Evolutionary conservation across 768 basidiomycete species (phyloP).

Genomic region (Russula brevipes): DNA sequence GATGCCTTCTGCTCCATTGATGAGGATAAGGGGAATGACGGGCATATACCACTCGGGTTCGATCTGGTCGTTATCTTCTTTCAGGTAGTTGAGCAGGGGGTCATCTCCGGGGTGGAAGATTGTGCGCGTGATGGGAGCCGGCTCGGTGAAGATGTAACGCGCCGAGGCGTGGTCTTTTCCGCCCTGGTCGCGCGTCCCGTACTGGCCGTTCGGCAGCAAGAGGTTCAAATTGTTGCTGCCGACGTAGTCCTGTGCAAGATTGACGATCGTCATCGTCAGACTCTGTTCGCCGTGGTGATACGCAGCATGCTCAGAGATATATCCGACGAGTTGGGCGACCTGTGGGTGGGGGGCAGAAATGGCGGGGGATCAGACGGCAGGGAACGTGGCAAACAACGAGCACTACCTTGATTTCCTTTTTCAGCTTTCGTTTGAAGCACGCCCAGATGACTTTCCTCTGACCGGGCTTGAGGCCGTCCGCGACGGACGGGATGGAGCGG

Average conservation of each 20-base stretch:
- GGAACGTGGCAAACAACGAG: not conserved
- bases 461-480: constrained; percentile 94
- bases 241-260: constrained; percentile 89
- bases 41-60: constrained; percentile 97
- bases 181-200: constrained; percentile 87
- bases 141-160: constrained; percentile 90
- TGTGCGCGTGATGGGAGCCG: constrained; percentile 64
- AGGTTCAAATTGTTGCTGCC: constrained; percentile 95
- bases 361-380: not conserved
- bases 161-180: constrained; percentile 97
- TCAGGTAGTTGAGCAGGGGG: constrained; percentile 72
- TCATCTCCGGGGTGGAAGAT: constrained; percentile 85
- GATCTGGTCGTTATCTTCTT: constrained; percentile 79
- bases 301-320: constrained; percentile 86
- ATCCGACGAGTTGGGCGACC: constrained; percentile 95
- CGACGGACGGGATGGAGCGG: constrained; percentile 92
- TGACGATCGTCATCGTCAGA: constrained; percentile 85
- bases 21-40: constrained; percentile 75
- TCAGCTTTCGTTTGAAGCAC: constrained; percentile 92
- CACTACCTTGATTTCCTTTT: constrained; percentile 80
- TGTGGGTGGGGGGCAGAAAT: constrained; percentile 27
- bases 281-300: constrained; percentile 96
- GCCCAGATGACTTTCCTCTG: constrained; percentile 96
- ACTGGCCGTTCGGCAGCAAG: constrained; percentile 86
- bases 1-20: constrained; percentile 97